Percentiles rank a stretch among this genome's conserved stretches.
Conservation (phyloP, 2,329 filamentous ascomycete species). For the Nigrospora oryzae region DNA sequence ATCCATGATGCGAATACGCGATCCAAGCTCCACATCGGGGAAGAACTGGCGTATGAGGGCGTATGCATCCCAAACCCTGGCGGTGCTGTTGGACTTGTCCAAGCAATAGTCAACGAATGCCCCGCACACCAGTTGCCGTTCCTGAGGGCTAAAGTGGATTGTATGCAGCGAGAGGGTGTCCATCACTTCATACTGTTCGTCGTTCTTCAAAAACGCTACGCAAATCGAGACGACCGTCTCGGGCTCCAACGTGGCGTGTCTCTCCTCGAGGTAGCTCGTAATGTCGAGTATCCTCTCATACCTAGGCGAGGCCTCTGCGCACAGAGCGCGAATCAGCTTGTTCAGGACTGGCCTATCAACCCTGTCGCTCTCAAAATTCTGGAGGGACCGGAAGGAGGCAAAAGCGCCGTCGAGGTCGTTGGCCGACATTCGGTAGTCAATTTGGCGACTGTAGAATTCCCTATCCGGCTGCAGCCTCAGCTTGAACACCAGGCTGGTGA, state of each 20-base stretch:
- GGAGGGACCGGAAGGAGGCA: constrained; percentile 55
- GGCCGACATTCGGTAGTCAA: constrained; percentile 67
- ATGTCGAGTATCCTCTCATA: constrained; percentile 67
- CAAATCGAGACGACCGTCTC: constrained; percentile 69
- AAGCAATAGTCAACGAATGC: constrained; percentile 61
- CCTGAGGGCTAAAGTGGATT: constrained; percentile 59
- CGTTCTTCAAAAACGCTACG: constrained; percentile 62
- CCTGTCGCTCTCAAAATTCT: constrained; percentile 44
- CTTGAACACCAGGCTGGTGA: constrained; percentile 58
- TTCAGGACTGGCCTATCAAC: constrained; percentile 60
- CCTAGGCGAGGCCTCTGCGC: constrained; percentile 48
- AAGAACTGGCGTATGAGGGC: constrained; percentile 58
- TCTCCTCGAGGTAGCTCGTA: constrained; percentile 63
- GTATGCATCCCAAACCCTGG: constrained; percentile 57
- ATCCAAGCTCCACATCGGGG: constrained; percentile 53
- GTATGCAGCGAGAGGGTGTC: constrained; percentile 73
- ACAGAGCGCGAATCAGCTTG: constrained; percentile 62
- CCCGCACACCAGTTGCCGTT: constrained; percentile 58
- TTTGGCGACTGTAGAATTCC: constrained; percentile 63
- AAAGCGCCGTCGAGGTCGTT: constrained; percentile 65
- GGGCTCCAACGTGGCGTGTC: constrained; percentile 60
- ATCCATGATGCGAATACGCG: constrained; percentile 68
- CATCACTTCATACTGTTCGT: constrained; percentile 71
- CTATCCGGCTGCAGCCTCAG: constrained; percentile 59
- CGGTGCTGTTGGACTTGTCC: constrained; percentile 52